Conservation (phyloP, 306 rosid genomes). For the Cicer arietinum region DNA sequence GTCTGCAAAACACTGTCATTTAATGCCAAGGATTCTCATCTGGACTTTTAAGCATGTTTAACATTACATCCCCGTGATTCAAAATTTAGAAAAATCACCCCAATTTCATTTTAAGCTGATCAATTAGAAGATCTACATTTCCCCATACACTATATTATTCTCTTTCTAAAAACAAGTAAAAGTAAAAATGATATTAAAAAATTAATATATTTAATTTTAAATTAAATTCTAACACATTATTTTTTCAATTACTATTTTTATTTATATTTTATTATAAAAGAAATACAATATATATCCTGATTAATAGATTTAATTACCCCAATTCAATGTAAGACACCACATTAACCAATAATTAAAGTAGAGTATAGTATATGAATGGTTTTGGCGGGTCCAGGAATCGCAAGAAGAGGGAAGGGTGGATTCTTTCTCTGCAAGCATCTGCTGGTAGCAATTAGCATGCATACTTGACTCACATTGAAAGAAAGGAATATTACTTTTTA, state of each 20-base stretch:
- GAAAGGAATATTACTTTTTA: slow-evolving; percentile 84
- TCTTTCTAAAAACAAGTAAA: no score
- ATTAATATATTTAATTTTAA: no score
- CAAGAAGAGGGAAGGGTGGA: slow-evolving; percentile 21
- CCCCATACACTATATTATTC: no score
- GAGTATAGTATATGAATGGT: slow-evolving; percentile 28
- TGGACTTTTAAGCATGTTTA: slow-evolving; percentile 39
- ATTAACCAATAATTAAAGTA: slow-evolving; percentile 6
- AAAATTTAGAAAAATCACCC: slow-evolving; percentile 39
- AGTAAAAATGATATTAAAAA: no score
- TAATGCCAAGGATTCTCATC: slow-evolving; percentile 46
- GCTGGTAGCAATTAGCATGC: slow-evolving; percentile 42
- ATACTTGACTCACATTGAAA: slow-evolving; percentile 59
- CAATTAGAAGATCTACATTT: slow-evolving; percentile 2
- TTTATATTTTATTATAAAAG: no score
- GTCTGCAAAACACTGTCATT: slow-evolving; percentile 48
- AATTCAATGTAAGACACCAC: slow-evolving; percentile 7
- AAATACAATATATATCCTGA: not conserved
- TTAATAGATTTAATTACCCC: slow-evolving; percentile 36
- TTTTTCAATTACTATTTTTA: no score
- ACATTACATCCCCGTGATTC: slow-evolving; percentile 24
- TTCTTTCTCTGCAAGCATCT: slow-evolving; percentile 57
- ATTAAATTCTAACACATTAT: no score
- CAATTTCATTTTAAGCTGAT: slow-evolving; percentile 13
- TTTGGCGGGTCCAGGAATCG: slow-evolving; percentile 44